These are phyloP conservation scores for Ajuga reptans DNA, from an alignment of 305 asterid genomes.

Conservation along the genomic window DNA sequence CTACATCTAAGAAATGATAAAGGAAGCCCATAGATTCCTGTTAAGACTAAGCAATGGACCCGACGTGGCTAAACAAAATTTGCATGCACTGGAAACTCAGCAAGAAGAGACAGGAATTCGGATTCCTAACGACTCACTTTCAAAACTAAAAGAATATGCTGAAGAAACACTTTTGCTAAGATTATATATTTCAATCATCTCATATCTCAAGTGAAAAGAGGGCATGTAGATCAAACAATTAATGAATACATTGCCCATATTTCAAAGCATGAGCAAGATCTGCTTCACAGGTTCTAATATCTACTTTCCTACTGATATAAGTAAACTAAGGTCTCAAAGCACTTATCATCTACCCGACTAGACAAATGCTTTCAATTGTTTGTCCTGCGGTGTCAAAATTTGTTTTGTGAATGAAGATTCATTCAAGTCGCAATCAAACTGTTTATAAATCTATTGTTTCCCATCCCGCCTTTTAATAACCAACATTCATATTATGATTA, in stretches of 20 bases:
- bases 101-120: background rate
- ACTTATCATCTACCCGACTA: background rate
- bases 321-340: background rate
- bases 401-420: background rate
- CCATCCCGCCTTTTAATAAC: background rate
- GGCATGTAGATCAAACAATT: background rate
- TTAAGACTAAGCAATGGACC: too few relatives aligned
- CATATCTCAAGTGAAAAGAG: background rate
- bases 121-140: background rate
- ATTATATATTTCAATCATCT: background rate
- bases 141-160: background rate
- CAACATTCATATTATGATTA: background rate
- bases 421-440: background rate
- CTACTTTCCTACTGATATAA: background rate
- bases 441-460: background rate
- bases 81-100: too few relatives aligned
- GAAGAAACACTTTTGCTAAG: background rate
- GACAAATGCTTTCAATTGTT: background rate
- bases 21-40: background rate
- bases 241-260: background rate
- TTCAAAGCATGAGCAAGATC: background rate
- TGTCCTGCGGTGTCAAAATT: background rate
- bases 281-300: background rate
- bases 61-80: too few relatives aligned
- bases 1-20: background rate